Percentiles rank a stretch among this genome's conserved stretches.
Conservation (phyloP, 176 grass and related monocot genomes). For the Bromus sterilis region DNA sequence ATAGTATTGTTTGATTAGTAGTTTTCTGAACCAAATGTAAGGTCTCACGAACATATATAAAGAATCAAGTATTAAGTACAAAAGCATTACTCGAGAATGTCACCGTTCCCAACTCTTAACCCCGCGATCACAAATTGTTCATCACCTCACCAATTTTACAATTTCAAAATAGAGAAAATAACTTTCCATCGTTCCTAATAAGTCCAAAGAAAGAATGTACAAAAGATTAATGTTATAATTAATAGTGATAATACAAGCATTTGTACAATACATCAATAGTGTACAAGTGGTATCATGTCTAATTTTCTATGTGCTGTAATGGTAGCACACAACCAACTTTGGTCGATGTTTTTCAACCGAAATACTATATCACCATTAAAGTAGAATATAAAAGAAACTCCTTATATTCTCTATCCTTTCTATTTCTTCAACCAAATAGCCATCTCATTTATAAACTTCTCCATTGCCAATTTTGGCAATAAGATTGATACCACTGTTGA, state of each 20-base stretch:
- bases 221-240: not conserved
- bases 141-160: not conserved
- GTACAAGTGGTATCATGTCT: not conserved
- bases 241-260: not conserved
- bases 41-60: not conserved
- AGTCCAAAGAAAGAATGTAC: not conserved
- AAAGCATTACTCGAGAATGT: not conserved
- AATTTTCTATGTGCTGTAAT: not conserved
- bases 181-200: not conserved
- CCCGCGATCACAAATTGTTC: not conserved
- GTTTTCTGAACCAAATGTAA: not conserved
- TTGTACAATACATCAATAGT: not conserved
- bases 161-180: not conserved
- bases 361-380: not conserved
- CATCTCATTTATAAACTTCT: not conserved
- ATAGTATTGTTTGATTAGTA: not conserved
- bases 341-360: not conserved
- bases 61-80: not conserved
- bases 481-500: not conserved
- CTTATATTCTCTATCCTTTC: not conserved
- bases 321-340: not conserved
- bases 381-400: not conserved
- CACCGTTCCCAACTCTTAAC: no score
- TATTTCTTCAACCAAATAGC: not conserved
- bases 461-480: not conserved